A percentile compares a stretch with the other conserved stretches of the same genome.
Conservation (phyloP, 352 stramenopile species). For the Pythium aquatile region DNA sequence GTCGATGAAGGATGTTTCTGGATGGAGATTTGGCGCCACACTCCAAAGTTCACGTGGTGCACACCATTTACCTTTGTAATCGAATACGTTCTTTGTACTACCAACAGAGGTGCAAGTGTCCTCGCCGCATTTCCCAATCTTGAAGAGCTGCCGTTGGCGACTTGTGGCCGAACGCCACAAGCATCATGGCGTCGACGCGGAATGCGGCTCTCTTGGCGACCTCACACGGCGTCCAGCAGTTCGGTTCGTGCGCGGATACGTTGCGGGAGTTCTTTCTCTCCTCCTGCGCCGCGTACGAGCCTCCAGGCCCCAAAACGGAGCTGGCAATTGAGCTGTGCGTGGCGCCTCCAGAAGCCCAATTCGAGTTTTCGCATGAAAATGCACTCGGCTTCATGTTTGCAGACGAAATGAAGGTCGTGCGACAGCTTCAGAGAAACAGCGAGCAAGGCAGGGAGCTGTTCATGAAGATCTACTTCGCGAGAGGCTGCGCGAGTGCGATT, state of each 20-base stretch:
- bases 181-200: slow-evolving; percentile 11
- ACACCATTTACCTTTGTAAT: slow-evolving; percentile 9
- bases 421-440: slow-evolving; percentile 43
- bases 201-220: neutral
- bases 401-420: slow-evolving; percentile 63
- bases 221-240: neutral
- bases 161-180: neutral
- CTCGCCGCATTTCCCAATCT: slow-evolving; percentile 17
- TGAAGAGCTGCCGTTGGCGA: slow-evolving; percentile 26
- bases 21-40: neutral
- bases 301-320: slow-evolving; percentile 2
- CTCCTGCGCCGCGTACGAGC: slow-evolving; percentile 25
- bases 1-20: slow-evolving; percentile 8
- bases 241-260: slow-evolving; percentile 24
- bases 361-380: slow-evolving; percentile 53
- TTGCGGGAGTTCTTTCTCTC: slow-evolving; percentile 33
- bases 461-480: slow-evolving; percentile 50
- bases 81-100: neutral
- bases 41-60: slow-evolving; percentile 1
- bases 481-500: slow-evolving; percentile 57
- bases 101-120: slow-evolving; percentile 1
- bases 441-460: slow-evolving; percentile 38
- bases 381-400: slow-evolving; percentile 47
- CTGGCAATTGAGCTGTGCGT: slow-evolving; percentile 31
- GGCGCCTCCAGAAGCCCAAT: slow-evolving; percentile 22